These are phyloP conservation scores for Neurospora sp. DNA, from an alignment of 495 filamentous ascomycete species.

Conservation along the genomic window DNA sequence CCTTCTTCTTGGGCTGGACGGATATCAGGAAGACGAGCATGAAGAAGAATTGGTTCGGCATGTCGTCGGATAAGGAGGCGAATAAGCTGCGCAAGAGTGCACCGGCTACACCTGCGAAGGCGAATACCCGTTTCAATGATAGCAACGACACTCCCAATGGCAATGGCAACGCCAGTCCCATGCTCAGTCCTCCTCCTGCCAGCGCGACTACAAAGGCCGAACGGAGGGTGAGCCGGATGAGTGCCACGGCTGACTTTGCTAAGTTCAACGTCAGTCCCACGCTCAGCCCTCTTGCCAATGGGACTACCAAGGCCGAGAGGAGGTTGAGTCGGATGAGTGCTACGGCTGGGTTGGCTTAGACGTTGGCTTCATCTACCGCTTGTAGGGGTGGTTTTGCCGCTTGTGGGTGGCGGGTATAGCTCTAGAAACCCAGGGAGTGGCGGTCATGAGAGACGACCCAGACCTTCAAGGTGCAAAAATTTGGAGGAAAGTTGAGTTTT, in stretches of 20 bases:
- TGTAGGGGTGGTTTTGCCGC: background rate
- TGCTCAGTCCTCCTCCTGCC: background rate
- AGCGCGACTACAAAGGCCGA: background rate
- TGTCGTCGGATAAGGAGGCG: background rate
- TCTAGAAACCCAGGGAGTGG: background rate
- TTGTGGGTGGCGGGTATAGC: background rate
- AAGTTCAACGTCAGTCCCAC: background rate
- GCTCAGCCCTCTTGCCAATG: background rate
- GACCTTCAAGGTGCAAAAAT: background rate
- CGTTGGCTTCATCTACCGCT: background rate
- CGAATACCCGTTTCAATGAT: too few species aligned
- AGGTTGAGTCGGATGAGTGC: background rate
- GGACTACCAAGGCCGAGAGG: background rate
- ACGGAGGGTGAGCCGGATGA: background rate
- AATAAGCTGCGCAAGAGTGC: background rate
- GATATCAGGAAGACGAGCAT: constrained; percentile 11
- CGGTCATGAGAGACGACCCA: background rate
- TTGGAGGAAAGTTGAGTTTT: background rate
- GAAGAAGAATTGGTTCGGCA: background rate
- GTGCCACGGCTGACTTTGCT: background rate
- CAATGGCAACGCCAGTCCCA: background rate
- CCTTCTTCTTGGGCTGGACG: constrained; percentile 15
- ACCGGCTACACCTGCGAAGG: background rate
- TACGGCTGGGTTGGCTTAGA: background rate
- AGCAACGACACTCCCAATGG: too few species aligned